Percentiles rank a stretch among this genome's conserved stretches.
Evolutionary conservation across 495 filamentous ascomycete species (phyloP).

Genomic region (Hypoxylon trugodes): DNA sequence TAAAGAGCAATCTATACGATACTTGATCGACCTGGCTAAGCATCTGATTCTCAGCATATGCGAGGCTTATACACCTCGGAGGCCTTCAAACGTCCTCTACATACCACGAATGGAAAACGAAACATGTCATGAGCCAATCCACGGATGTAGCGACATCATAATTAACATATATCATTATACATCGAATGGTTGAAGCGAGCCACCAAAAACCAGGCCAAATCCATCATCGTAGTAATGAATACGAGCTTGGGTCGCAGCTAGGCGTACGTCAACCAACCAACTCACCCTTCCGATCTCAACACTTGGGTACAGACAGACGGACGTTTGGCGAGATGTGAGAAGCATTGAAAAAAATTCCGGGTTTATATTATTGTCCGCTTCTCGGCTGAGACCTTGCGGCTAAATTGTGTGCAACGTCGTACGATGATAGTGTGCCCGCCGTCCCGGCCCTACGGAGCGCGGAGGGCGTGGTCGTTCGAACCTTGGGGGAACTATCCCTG

Average conservation of each 20-base stretch:
- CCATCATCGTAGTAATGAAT: conserved; percentile 8
- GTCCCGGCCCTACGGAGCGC: conserved; percentile 23
- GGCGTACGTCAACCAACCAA: not conserved
- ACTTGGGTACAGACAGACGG: not conserved
- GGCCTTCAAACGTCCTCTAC: not conserved
- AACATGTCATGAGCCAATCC: not conserved
- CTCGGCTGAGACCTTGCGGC: conserved; percentile 38
- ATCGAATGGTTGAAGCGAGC: not conserved
- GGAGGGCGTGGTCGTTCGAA: not conserved
- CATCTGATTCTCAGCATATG: no score
- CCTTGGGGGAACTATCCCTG: not conserved
- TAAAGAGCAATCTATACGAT: not conserved
- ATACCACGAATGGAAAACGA: not conserved
- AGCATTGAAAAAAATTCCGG: conserved; percentile 13
- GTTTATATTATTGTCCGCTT: conserved; percentile 19
- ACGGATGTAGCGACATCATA: no score
- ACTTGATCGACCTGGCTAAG: not conserved
- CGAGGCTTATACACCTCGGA: no score
- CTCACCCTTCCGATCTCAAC: no score
- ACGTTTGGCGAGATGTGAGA: no score
- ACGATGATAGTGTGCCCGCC: conserved; percentile 21
- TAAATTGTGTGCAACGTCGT: conserved; percentile 36
- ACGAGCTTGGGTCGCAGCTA: conserved; percentile 2
- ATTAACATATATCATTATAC: not conserved
- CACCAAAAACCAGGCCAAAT: conserved; percentile 4